Evolutionary conservation across 345 rosid species (phyloP).

Genomic region (Isatis tinctoria): DNA sequence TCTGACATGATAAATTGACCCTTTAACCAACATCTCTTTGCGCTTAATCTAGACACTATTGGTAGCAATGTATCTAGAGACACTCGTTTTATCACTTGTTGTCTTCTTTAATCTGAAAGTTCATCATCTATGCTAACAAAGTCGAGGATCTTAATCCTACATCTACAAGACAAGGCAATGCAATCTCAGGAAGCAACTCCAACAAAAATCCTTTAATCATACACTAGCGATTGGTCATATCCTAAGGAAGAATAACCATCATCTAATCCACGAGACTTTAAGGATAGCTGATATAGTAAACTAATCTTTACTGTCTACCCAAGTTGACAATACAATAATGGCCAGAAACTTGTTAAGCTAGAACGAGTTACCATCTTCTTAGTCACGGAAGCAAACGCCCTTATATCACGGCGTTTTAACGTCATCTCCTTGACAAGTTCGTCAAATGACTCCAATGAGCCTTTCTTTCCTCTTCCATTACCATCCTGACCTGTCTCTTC

Average conservation of each 20-base stretch:
- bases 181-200: neutral
- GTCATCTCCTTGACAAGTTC: conserved; percentile 70
- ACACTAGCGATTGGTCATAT: neutral
- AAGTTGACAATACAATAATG: neutral
- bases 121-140: neutral
- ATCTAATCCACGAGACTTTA: neutral
- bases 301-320: neutral
- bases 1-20: neutral
- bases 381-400: conserved; percentile 68
- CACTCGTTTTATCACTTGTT: neutral
- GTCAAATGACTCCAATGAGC: conserved; percentile 56
- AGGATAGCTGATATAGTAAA: neutral
- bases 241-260: neutral
- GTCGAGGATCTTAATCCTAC: neutral
- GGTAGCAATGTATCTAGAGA: neutral
- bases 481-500: conserved; percentile 52
- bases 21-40: neutral
- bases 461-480: conserved; percentile 35
- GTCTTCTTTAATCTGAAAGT: too few relatives aligned
- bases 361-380: conserved; percentile 67
- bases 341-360: neutral
- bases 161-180: neutral
- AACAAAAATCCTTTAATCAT: neutral
- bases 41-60: neutral
- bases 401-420: conserved; percentile 57